Base-by-base conservation (phyloP, 2,329 filamentous ascomycete species). In the Trichoderma guizhouense region DNA sequence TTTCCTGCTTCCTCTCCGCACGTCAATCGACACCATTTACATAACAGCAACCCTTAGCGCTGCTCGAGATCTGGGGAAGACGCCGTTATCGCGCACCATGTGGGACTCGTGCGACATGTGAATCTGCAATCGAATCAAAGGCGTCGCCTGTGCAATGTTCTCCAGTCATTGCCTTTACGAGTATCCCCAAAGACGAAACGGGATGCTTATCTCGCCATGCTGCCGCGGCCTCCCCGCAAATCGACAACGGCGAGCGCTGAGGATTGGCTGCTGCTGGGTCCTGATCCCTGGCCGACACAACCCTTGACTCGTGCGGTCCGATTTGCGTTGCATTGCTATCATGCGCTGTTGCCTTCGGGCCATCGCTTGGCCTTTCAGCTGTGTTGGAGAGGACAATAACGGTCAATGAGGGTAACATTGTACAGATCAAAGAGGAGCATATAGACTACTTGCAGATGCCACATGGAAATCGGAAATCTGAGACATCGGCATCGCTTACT, bases 41-140 rank as follows among this genome's bases (percentile, higher is more conserved):
- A 69, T 53, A 69, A 69, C 57, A 69, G 36, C 66, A 69, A 69
- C 39, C 21, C n/a, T 28, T 62, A 69, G 66, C 57, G 57, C 39
- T 53, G 7, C 66, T 69, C 26, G 28, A 51, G 55, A 69, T 69
- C 66, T 53, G 66, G 66, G 66, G 66, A 69, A 69, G 32, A 28
- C 66, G 57, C 66, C 57, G 57, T 62, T 69, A 69, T 69, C 66
- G 66, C 55, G 36, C 36, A 12, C 36, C 55, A 69, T 61, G 66
- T 69, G 66, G 66, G 66, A 69, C 66, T 34, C 21, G 55, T 28
- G 18, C 9, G 28, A 34, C 66, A 7, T 57, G 8, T n/a, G n/a
- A 60, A 51, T 26, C 65, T 14, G 66, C 55, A 60, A 30, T 34
- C 65, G 65, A 68, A 47, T 60, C 53, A 60, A 26, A 6, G 53